Conservation (phyloP, 768 basidiomycete species). For the Leccinum pellstonianum region DNA sequence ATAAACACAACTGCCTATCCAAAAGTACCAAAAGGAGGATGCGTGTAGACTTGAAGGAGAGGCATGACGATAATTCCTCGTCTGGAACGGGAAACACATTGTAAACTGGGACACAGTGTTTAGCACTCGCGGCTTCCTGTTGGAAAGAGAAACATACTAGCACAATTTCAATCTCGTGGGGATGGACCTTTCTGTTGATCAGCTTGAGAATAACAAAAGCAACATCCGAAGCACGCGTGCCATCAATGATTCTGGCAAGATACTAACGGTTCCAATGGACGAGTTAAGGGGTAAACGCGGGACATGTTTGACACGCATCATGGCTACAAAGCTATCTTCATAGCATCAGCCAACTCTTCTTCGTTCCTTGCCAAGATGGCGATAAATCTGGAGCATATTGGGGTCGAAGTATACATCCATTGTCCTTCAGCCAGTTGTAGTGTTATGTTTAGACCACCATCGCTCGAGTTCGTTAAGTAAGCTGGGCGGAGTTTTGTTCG, state of each 20-base stretch:
- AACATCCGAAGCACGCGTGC: constrained; percentile 27
- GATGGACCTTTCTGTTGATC: constrained; percentile 13
- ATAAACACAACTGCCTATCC: not conserved
- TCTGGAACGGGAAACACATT: constrained; percentile 20
- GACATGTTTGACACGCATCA: too few species aligned
- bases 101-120: constrained; percentile 37
- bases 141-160: constrained; percentile 17
- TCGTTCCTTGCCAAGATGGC: too few species aligned
- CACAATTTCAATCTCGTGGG: constrained; percentile 33
- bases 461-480: too few species aligned
- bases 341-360: too few species aligned
- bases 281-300: too few species aligned
- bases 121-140: constrained; percentile 7
- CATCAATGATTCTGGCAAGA: constrained; percentile 27
- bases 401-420: too few species aligned
- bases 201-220: constrained; percentile 32
- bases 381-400: too few species aligned
- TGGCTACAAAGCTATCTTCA: too few species aligned
- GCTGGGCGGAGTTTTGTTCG: too few species aligned
- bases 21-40: not conserved
- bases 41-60: constrained; percentile 20
- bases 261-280: not conserved
- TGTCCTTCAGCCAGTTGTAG: too few species aligned
- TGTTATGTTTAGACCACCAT: too few species aligned
- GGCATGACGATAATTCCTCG: not conserved